Evolutionary conservation across 2,329 filamentous ascomycete species (phyloP), one percentile per base, ranked within the genome.

Genomic region (Claviceps fusiformis): DNA sequence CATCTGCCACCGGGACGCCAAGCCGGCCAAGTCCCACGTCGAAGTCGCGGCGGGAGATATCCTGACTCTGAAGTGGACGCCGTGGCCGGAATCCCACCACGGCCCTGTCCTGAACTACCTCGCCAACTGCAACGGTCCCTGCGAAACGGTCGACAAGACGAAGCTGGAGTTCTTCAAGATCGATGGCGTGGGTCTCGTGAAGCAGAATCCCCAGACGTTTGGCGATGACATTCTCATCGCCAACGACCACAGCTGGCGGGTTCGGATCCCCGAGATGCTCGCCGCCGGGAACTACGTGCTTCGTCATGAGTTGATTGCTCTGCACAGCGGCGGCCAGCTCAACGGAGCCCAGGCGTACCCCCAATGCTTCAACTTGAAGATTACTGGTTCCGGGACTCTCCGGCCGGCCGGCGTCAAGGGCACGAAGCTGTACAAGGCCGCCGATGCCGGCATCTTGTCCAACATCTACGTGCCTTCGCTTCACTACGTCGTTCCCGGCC

Each of bases 261-360:
- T 78, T 29, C 74, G 71, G 8, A 75, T 80, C 54, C 77, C 77
- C 39, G 62, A 66, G 54, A 67, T 67, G 58, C 70, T 79, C 39
- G 71, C 68, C 1, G 62, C 74, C 6, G 76, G 77, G 1, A 77
- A 78, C 66, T 80, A 80, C 57, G 75, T 80, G 50, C 69, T 80
- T 43, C 74, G 77, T 8, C 75, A 79, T 60, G 77, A 80, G 62
- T 77, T 78, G 57, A 78, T 80, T 55, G 76, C 73, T 24, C 72
- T 80, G 5, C 77, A 80, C 65, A 70, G 67, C 39, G 75, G 75
- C 17, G 67, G 61, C 3, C 66, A 73, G 44, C 53, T 61, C 35
- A 60, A 68, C 6, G 72, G 72, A 50, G 76, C 76, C 2, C 76
- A 80, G 64, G 71, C 72, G 57, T 79, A 80, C 60, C 75, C 77